Conservation (phyloP, 306 rosid genomes). For the Gleditsia sinensis region DNA sequence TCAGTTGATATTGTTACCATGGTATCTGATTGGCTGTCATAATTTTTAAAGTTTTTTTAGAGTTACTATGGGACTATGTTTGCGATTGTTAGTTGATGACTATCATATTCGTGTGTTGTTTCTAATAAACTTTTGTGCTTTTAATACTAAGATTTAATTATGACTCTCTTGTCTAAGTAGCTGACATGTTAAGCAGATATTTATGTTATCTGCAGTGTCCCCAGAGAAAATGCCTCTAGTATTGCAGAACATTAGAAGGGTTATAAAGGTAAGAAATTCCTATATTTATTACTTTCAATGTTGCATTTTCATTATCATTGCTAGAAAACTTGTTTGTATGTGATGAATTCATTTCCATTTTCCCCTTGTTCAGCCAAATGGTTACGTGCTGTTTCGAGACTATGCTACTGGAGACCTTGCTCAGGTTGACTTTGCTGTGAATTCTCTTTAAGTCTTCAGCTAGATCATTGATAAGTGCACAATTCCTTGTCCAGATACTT, state of each 20-base stretch:
- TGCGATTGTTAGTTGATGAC: slow-evolving; percentile 22
- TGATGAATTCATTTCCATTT: slow-evolving; percentile 30
- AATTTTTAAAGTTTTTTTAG: slow-evolving; percentile 24
- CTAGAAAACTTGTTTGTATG: slow-evolving; percentile 22
- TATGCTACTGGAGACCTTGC: slow-evolving; percentile 97
- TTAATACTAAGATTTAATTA: slow-evolving; percentile 28
- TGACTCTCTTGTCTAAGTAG: slow-evolving; percentile 31
- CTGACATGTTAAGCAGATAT: slow-evolving; percentile 95
- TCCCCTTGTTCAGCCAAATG: slow-evolving; percentile 66
- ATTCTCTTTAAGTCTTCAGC: slow-evolving; percentile 14
- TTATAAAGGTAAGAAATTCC: slow-evolving; percentile 61
- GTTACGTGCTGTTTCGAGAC: slow-evolving; percentile 78
- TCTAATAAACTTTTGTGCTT: slow-evolving; percentile 23
- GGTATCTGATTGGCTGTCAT: slow-evolving; percentile 55
- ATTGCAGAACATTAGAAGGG: slow-evolving; percentile 71
- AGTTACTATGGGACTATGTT: slow-evolving; percentile 10
- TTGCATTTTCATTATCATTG: slow-evolving; percentile 20
- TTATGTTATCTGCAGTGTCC: slow-evolving; percentile 95
- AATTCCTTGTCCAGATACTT: slow-evolving; percentile 3
- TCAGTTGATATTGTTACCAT: slow-evolving; percentile 85
- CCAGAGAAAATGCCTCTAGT: slow-evolving; percentile 89
- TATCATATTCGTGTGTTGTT: slow-evolving; percentile 6
- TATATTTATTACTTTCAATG: slow-evolving; percentile 10
- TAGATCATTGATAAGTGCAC: slow-evolving; percentile 1
- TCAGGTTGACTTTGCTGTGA: slow-evolving; percentile 64